phyloP scores from a whole-genome alignment of 805 yeast species.

The Kodamaea nitidulidarum region DNA sequence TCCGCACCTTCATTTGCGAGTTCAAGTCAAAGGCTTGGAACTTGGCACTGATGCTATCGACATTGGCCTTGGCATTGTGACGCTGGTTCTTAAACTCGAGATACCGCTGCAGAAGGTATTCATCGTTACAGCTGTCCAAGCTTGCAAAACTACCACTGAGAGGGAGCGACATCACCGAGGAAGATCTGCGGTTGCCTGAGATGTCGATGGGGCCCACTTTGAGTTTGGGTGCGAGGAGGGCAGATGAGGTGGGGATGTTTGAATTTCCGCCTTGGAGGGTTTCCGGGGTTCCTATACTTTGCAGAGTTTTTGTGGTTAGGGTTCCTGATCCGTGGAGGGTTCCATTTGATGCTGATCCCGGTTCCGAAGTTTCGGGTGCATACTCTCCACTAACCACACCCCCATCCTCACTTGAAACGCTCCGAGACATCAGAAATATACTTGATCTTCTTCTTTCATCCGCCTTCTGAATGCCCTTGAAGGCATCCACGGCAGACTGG shows the following conservation, averaged over 20 bases:
- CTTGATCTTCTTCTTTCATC: constrained; percentile 38
- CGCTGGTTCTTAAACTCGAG: constrained; percentile 25
- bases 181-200: constrained; percentile 31
- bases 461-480: constrained; percentile 39
- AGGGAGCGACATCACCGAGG: constrained; percentile 71
- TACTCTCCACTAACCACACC: no score
- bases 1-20: constrained; percentile 28
- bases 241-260: no score
- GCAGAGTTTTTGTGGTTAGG: background rate
- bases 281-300: no score
- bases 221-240: constrained; percentile 4
- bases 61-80: constrained; percentile 2
- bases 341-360: background rate
- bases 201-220: constrained; percentile 35
- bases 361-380: no score
- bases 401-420: constrained; percentile 7
- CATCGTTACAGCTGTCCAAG: constrained; percentile 64
- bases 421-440: constrained; percentile 19
- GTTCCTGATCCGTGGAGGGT: constrained; percentile 1
- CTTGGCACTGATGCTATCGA: constrained; percentile 25
- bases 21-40: constrained; percentile 35
- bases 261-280: no score
- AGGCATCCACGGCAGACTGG: constrained; percentile 40
- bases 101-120: constrained; percentile 41
- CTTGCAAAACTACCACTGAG: constrained; percentile 76